Evolutionary conservation across 176 grass and related monocot species (phyloP), one percentile per base, ranked within the genome.

Genomic region (Puya raimondii): DNA sequence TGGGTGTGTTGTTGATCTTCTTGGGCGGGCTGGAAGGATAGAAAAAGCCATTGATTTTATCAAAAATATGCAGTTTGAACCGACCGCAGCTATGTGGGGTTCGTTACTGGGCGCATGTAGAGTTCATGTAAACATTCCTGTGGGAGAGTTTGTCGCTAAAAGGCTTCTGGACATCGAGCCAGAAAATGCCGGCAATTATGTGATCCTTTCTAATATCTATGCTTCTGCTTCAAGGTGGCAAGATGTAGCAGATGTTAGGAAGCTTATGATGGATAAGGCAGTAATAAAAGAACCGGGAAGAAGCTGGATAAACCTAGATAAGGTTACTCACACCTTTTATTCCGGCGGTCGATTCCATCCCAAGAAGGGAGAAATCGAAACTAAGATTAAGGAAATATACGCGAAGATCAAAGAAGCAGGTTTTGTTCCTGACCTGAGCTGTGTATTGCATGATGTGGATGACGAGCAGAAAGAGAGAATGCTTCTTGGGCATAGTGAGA

Each of bases 201-300:
- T 91, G 63, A 91, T 85, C 57, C 85, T 91, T 72, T 91, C 89
- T 64, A 91, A 91, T 74, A 91, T 91, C 65, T 91, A 91, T 80
- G 89, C 89, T 83, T 75, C 79, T 78, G 58, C 76, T 59, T 75
- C 79, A 63, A 91, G 86, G 82, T 88, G 89, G 89, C 71, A 82
- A 78, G 79, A 87, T 85, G 89, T 82, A 47, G 76, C 76, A 69
- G 82, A 66, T 75, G 79, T 91, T 65, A 80, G 85, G 53, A 84
- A 85, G 53, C 61, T 82, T 69, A 91, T 91, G 85, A 53, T 82
- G 70, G 71, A 77, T 73, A 91, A 83, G 20, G 80, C 76, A 68
- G 82, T 91, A 76, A 65, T 69, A 56, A 91, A 88, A 72, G 85
- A 88, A 74, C 85, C 79, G 72, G 89, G 89, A 61, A 78, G 73